Evolutionary conservation across 2,329 filamentous ascomycete species (phyloP), one percentile per base, ranked within the genome.

Genomic region (Helminthosporium solani): DNA sequence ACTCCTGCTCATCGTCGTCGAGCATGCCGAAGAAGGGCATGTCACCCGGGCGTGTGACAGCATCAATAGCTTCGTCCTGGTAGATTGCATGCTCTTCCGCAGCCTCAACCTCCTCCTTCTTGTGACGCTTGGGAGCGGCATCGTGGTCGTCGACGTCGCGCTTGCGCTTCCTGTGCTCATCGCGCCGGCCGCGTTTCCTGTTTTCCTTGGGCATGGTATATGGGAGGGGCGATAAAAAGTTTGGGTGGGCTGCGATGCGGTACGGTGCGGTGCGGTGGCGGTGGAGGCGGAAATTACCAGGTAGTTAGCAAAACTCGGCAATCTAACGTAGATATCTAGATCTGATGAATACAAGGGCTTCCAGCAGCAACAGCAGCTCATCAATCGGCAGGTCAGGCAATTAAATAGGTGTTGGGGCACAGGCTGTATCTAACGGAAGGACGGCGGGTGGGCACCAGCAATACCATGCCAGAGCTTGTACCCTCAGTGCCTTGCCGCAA

Each of bases 11-110:
- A 56, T 95, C 83, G 44, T 95, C 86, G 60, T 90, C 87, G 20
- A 99, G 84, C 77, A 96, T 85, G 54, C 94, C 94, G 61, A 95
- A 97, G 75, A 96, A 99, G 46, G 88, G 84, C 57, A 78, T 82
- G 49, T 89, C 87, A 8, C 71, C 71, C 2, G 61, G 65, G 28
- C 62, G 65, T 30, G 64, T 63, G 53, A 57, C 56, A 49, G 52
- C 61, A 42, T 62, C 60, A 69, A 57, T 25, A 28, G 56, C 60
- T 20, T 59, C 59, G 43, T 61, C 48, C 42, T 57, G 54, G 49
- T 48, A 52, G 21, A 53, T 48, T 3, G 47, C 46, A 14, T 56
- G 40, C 15, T 53, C 40, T n/a, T 46, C 34, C 25, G 47, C 49
- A 16, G 39, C 23, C 4, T 27, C 36, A 9, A 50, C 44, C 7